These are phyloP conservation scores for Candida glucosophila DNA, from an alignment of 1,139 yeast genomes.

Conservation along the genomic window DNA sequence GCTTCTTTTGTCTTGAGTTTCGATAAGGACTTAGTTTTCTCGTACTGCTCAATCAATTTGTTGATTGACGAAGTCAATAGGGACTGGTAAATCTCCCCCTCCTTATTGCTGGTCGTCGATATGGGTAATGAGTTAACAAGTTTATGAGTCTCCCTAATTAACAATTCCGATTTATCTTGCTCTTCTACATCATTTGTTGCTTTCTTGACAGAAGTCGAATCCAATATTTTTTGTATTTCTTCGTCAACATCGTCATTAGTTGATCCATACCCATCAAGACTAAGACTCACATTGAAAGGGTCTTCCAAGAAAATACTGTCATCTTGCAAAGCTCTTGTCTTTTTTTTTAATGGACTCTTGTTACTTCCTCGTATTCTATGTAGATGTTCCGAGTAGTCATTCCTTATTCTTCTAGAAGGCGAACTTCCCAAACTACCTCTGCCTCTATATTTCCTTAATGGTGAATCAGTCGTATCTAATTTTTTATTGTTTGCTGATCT, in stretches of 20 bases:
- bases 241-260: constrained; percentile 5
- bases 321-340: constrained; percentile 2
- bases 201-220: constrained; percentile 6
- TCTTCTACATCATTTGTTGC: constrained; percentile 5
- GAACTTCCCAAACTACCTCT: constrained; percentile 5
- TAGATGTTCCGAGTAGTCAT: constrained; percentile 14
- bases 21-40: constrained; percentile 11
- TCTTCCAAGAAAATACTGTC: constrained; percentile 1
- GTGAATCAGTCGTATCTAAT: constrained; percentile 1
- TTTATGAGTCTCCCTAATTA: constrained; percentile 23
- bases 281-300: too few relatives aligned
- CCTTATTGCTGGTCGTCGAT: constrained; percentile 13
- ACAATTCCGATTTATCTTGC: constrained; percentile 15
- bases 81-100: constrained; percentile 18
- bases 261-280: too few relatives aligned
- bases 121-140: constrained; percentile 17
- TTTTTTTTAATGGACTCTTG: constrained; percentile 5
- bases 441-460: constrained; percentile 1
- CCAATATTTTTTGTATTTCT: constrained; percentile 4
- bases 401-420: constrained; percentile 11
- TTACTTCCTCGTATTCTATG: constrained; percentile 8
- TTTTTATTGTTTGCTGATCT: neutral
- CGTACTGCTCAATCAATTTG: constrained; percentile 15
- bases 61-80: constrained; percentile 16
- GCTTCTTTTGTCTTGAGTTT: constrained; percentile 2